Evolutionary conservation across 106 monocot species (phyloP).

Genomic region (Chionographis japonica): DNA sequence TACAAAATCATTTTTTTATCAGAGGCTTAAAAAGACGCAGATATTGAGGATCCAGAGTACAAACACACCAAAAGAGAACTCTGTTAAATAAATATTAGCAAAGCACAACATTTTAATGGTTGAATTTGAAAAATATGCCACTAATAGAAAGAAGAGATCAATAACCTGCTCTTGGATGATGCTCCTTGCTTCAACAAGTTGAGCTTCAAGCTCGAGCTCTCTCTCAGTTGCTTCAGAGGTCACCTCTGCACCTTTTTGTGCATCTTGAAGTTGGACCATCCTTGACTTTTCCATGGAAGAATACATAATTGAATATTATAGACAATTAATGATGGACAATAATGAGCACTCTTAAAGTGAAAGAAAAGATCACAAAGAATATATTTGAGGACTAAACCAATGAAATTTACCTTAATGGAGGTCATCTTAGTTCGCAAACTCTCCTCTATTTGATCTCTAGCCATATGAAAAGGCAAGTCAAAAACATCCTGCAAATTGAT

Average conservation of each 20-base stretch:
- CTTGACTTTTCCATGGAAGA: conserved; percentile 35
- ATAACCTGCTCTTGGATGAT: conserved; percentile 97
- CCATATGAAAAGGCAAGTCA: conserved; percentile 99
- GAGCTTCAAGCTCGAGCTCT: conserved; percentile 98
- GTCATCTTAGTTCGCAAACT: conserved; percentile 93
- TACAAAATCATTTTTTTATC: too few relatives aligned
- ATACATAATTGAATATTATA: not conserved
- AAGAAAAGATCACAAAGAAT: not conserved
- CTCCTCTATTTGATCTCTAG: conserved; percentile 98
- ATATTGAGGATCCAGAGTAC: too few relatives aligned
- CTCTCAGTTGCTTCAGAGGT: conserved; percentile 89
- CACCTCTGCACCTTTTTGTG: conserved; percentile 91
- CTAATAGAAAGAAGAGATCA: not conserved
- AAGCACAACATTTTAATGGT: not conserved
- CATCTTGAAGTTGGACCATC: conserved; percentile 97
- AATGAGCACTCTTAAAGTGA: not conserved
- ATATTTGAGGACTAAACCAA: not conserved
- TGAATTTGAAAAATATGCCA: not conserved
- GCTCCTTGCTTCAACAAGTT: conserved; percentile 98
- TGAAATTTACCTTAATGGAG: conserved; percentile 77
- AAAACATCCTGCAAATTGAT: conserved; percentile 70
- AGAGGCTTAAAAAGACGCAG: too few relatives aligned
- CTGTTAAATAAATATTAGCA: not conserved
- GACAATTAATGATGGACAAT: not conserved
- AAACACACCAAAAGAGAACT: too few relatives aligned